A percentile compares a stretch with the other conserved stretches of the same genome.
These are phyloP conservation scores for Rhodotorula kratochvilovae DNA, from an alignment of 768 basidiomycete genomes.

Conservation along the genomic window DNA sequence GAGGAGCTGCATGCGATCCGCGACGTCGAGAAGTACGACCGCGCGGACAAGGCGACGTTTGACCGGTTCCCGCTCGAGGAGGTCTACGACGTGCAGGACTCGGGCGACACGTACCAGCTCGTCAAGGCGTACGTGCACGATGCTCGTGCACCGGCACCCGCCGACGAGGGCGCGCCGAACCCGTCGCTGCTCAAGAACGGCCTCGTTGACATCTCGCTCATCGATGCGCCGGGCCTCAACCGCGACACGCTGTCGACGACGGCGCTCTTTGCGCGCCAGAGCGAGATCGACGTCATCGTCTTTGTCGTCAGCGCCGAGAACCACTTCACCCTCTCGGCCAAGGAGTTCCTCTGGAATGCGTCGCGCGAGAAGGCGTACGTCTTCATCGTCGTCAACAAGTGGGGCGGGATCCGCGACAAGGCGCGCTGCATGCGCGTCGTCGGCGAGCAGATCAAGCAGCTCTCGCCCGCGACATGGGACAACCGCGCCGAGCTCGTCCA, in stretches of 20 bases:
- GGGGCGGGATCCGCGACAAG: slow-evolving; percentile 90
- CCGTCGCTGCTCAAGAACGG: slow-evolving; percentile 42
- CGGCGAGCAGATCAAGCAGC: slow-evolving; percentile 85
- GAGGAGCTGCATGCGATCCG: slow-evolving; percentile 84
- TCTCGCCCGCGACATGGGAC: slow-evolving; percentile 86
- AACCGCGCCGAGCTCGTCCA: slow-evolving; percentile 91
- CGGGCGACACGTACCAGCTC: slow-evolving; percentile 67
- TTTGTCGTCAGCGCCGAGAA: slow-evolving; percentile 98
- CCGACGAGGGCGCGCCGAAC: slow-evolving; percentile 48
- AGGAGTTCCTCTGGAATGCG: slow-evolving; percentile 86
- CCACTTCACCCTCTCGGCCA: slow-evolving; percentile 92
- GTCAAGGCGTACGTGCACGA: slow-evolving; percentile 88
- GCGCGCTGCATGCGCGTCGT: slow-evolving; percentile 81
- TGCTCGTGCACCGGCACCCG: slow-evolving; percentile 64
- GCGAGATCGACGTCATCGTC: slow-evolving; percentile 97
- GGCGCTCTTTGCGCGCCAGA: slow-evolving; percentile 87
- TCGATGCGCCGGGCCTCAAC: slow-evolving; percentile 96
- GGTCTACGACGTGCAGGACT: slow-evolving; percentile 72
- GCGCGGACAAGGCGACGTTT: slow-evolving; percentile 70
- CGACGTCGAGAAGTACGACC: slow-evolving; percentile 58
- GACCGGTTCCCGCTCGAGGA: slow-evolving; percentile 62
- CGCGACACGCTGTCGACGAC: slow-evolving; percentile 92
- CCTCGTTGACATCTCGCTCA: slow-evolving; percentile 93
- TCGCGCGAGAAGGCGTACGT: slow-evolving; percentile 96
- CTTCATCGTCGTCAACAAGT: slow-evolving; percentile 98